Evolutionary conservation across 371 early-diverging fungal species (phyloP).

Genomic region (Cokeromyces recurvatus): DNA sequence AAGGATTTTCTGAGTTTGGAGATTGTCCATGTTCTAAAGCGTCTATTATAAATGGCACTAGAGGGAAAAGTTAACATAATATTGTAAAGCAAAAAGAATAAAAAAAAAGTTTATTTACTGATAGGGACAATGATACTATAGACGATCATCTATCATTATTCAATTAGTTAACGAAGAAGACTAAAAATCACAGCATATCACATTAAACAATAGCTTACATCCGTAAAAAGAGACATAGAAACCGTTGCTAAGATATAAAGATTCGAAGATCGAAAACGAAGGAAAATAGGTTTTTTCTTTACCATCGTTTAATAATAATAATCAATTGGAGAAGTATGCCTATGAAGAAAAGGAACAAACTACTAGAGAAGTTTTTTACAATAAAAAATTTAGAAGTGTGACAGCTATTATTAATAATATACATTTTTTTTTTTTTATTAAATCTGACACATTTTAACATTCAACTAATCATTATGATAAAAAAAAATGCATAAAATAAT

Average conservation of each 20-base stretch:
- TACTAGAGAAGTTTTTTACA: too few species aligned
- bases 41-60: slow-evolving; percentile 63
- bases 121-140: slow-evolving; percentile 78
- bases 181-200: neutral
- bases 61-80: neutral
- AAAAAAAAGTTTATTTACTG: slow-evolving; percentile 14
- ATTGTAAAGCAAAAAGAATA: neutral
- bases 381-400: too few species aligned
- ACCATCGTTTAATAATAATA: too few species aligned
- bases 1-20: slow-evolving; percentile 5
- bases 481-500: too few species aligned
- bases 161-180: neutral
- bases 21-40: slow-evolving; percentile 26
- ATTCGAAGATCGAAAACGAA: slow-evolving; percentile 22
- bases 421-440: too few species aligned
- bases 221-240: slow-evolving; percentile 28
- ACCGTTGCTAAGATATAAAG: slow-evolving; percentile 30
- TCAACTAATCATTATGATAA: too few species aligned
- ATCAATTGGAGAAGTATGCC: too few species aligned
- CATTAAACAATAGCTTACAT: too few species aligned
- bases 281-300: slow-evolving; percentile 19
- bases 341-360: too few species aligned
- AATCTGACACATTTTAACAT: too few species aligned
- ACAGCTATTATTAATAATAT: too few species aligned
- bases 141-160: slow-evolving; percentile 51